Evolutionary conservation across 2,329 filamentous ascomycete species (phyloP).

Genomic region (Alternaria sp.): DNA sequence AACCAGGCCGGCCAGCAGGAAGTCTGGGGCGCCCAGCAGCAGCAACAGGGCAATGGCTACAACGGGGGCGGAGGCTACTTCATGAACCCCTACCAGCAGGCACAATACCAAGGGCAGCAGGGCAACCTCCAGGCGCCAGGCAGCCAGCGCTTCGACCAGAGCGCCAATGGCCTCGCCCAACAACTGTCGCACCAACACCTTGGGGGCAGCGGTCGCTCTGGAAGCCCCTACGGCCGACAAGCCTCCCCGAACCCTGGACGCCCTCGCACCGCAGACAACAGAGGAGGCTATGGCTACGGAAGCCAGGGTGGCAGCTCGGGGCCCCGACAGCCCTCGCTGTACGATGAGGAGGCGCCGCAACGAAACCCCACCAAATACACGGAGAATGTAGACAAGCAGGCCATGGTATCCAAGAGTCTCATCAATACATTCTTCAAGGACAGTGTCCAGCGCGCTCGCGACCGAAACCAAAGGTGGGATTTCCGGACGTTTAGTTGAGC

Average conservation of each 20-base stretch:
- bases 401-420: slow-evolving; percentile 69
- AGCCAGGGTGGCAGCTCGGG: slow-evolving; percentile 73
- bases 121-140: slow-evolving; percentile 58
- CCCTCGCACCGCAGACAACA: slow-evolving; percentile 81
- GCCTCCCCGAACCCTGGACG: slow-evolving; percentile 75
- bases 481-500: not conserved
- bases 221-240: slow-evolving; percentile 71
- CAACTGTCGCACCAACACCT: slow-evolving; percentile 98
- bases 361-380: slow-evolving; percentile 85
- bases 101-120: slow-evolving; percentile 59
- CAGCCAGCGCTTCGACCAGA: slow-evolving; percentile 71
- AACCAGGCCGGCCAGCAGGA: slow-evolving; percentile 67
- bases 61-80: slow-evolving; percentile 54
- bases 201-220: slow-evolving; percentile 70
- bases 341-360: slow-evolving; percentile 75
- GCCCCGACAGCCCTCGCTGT: slow-evolving; percentile 62
- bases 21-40: slow-evolving; percentile 61
- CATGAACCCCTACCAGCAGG: slow-evolving; percentile 57
- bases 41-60: slow-evolving; percentile 23
- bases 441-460: slow-evolving; percentile 92
- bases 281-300: slow-evolving; percentile 64
- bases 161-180: slow-evolving; percentile 88
- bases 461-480: slow-evolving; percentile 88
- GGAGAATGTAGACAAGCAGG: slow-evolving; percentile 79
- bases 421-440: slow-evolving; percentile 92